Percentiles rank a stretch among this genome's conserved stretches.
phyloP scores from a whole-genome alignment of 129 eudicot species.

The Flaveria brownii region DNA sequence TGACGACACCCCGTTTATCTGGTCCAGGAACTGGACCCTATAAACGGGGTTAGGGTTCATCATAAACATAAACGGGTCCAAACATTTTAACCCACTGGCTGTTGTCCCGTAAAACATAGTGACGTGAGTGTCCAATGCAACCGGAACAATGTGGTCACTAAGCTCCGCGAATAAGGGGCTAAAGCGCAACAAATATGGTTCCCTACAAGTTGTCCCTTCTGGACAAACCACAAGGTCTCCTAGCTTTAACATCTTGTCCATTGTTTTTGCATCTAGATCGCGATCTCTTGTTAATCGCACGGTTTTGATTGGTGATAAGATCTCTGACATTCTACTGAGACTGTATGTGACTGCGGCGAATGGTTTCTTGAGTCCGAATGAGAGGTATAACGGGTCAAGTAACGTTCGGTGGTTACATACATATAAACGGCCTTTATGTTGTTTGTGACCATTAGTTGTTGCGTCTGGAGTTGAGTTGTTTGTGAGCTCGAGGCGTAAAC shows the following conservation, averaged over 20 bases:
- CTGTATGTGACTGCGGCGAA: conserved; percentile 67
- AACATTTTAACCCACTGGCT: conserved; percentile 59
- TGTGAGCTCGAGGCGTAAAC: conserved; percentile 40
- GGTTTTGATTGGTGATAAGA: conserved; percentile 65
- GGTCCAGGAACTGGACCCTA: conserved; percentile 42
- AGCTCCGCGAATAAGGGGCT: conserved; percentile 74
- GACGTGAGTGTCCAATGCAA: conserved; percentile 55
- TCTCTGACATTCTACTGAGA: conserved; percentile 56
- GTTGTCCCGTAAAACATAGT: conserved; percentile 81
- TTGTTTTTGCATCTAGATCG: conserved; percentile 46
- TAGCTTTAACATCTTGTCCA: conserved; percentile 49
- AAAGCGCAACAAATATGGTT: conserved; percentile 63
- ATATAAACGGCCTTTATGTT: conserved; percentile 49
- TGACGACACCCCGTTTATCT: conserved; percentile 36
- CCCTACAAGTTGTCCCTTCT: conserved; percentile 90
- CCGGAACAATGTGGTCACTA: conserved; percentile 60
- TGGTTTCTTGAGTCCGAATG: conserved; percentile 44
- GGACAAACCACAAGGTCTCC: conserved; percentile 80
- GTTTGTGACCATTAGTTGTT: conserved; percentile 6
- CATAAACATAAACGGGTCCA: conserved; percentile 66
- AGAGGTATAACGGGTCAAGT: conserved; percentile 59
- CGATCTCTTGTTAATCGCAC: conserved; percentile 58
- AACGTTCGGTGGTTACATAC: conserved; percentile 75
- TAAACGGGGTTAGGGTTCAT: conserved; percentile 70
- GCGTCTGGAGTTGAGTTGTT: conserved; percentile 10